A percentile compares a stretch with the other conserved stretches of the same genome.
Evolutionary conservation across 2,329 filamentous ascomycete species (phyloP).

Genomic region (Alternaria metachromatica): DNA sequence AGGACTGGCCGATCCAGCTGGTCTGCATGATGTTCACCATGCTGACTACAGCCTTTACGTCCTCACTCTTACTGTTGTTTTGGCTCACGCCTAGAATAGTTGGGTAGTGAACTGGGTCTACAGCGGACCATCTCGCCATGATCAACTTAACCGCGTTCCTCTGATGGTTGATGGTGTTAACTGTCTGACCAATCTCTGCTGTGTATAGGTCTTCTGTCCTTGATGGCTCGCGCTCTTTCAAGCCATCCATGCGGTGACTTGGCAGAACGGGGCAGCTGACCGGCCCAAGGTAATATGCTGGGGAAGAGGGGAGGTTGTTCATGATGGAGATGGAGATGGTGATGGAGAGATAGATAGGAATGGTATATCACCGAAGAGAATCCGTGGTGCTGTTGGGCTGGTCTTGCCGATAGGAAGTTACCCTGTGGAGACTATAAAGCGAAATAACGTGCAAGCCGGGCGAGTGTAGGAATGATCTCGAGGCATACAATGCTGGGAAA

Average conservation of each 20-base stretch:
- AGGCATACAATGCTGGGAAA: too few species aligned
- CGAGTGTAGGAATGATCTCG: too few species aligned
- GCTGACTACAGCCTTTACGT: background rate
- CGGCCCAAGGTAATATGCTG: background rate
- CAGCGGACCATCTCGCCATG: background rate
- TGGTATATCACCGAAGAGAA: too few species aligned
- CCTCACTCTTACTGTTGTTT: background rate
- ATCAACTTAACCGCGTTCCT: background rate
- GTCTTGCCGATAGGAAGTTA: too few species aligned
- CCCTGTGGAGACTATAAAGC: too few species aligned
- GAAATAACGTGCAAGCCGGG: too few species aligned
- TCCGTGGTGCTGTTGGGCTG: too few species aligned
- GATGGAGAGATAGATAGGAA: too few species aligned
- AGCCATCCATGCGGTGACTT: background rate
- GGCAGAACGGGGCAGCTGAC: background rate
- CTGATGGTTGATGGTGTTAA: background rate
- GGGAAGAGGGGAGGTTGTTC: rapidly evolving
- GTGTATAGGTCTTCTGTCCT: background rate
- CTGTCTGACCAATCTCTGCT: background rate
- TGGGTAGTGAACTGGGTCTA: background rate
- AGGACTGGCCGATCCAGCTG: background rate
- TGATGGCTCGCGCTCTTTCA: background rate
- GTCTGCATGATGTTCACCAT: background rate
- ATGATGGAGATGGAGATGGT: background rate
- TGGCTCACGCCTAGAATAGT: background rate